Percentiles rank a stretch among this genome's conserved stretches.
Evolutionary conservation across 1,284 basidiomycete species (phyloP).

Genomic region (Ceratobasidium theobromae): DNA sequence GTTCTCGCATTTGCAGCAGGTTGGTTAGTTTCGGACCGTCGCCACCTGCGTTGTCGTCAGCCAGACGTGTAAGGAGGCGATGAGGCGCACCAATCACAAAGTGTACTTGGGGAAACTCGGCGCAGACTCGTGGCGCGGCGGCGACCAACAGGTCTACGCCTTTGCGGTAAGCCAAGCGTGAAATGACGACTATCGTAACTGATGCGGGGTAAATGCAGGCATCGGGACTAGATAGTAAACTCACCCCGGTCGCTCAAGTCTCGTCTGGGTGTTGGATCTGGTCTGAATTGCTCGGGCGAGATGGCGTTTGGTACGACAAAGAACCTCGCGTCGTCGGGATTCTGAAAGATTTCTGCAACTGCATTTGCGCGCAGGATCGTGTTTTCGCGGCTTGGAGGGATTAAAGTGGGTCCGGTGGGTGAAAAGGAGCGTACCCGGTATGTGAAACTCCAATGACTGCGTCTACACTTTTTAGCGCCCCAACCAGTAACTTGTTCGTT

Average conservation of each 20-base stretch:
- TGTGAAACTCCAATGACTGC: slow-evolving; percentile 97
- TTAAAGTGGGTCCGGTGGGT: not conserved
- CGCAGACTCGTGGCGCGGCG: slow-evolving; percentile 87
- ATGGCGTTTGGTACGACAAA: slow-evolving; percentile 95
- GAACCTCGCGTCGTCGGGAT: slow-evolving; percentile 55
- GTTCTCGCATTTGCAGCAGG: slow-evolving; percentile 94
- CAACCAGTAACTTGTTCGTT: slow-evolving; percentile 93
- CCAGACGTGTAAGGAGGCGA: not conserved
- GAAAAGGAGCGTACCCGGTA: slow-evolving; percentile 68
- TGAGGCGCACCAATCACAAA: slow-evolving; percentile 77
- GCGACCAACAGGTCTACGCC: slow-evolving; percentile 95
- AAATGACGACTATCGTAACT: slow-evolving; percentile 95
- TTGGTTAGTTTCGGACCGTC: slow-evolving; percentile 96
- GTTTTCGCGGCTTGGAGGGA: slow-evolving; percentile 74
- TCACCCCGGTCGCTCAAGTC: slow-evolving; percentile 16
- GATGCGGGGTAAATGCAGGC: slow-evolving; percentile 16
- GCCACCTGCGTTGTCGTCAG: slow-evolving; percentile 58
- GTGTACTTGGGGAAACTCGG: slow-evolving; percentile 76
- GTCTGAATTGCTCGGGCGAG: slow-evolving; percentile 84
- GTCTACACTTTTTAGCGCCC: slow-evolving; percentile 86
- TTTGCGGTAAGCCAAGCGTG: slow-evolving; percentile 94
- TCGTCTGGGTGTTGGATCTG: slow-evolving; percentile 43
- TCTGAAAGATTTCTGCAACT: slow-evolving; percentile 50
- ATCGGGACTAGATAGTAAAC: not conserved
- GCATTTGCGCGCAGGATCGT: slow-evolving; percentile 77